These are phyloP conservation scores for Suillus alpinus DNA, from an alignment of 768 basidiomycete genomes.

Conservation along the genomic window DNA sequence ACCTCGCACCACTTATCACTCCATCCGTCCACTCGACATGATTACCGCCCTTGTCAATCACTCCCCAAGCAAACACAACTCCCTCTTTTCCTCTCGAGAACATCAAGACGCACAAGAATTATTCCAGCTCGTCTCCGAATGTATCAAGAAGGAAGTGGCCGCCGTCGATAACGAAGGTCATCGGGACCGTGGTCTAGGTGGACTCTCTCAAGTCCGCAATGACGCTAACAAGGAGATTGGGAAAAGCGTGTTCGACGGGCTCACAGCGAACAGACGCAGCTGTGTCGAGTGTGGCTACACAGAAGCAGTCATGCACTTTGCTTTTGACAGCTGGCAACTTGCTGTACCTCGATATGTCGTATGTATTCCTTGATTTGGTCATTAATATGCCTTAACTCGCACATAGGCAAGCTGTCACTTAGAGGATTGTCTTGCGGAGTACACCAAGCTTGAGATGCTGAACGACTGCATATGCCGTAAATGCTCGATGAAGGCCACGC, in stretches of 20 bases:
- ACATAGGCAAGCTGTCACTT: slow-evolving; percentile 61
- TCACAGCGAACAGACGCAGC: slow-evolving; percentile 86
- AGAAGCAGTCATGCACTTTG: slow-evolving; percentile 90
- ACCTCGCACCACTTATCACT: slow-evolving; percentile 51
- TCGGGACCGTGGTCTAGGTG: slow-evolving; percentile 71
- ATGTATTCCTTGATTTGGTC: slow-evolving; percentile 28
- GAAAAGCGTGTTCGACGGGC: slow-evolving; percentile 82
- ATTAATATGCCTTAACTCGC: slow-evolving; percentile 8
- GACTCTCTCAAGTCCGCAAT: slow-evolving; percentile 33
- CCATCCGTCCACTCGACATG: slow-evolving; percentile 71
- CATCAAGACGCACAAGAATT: slow-evolving; percentile 99
- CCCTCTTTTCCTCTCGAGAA: slow-evolving; percentile 83
- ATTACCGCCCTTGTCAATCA: slow-evolving; percentile 65
- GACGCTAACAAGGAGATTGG: slow-evolving; percentile 37
- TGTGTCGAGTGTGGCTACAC: slow-evolving; percentile 91
- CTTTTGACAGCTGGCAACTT: slow-evolving; percentile 83
- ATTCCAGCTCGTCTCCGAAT: slow-evolving; percentile 91
- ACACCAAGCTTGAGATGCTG: slow-evolving; percentile 84
- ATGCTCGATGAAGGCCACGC: slow-evolving; percentile 83
- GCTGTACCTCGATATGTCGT: slow-evolving; percentile 65
- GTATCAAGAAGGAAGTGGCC: slow-evolving; percentile 79
- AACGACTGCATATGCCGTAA: slow-evolving; percentile 91
- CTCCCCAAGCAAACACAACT: slow-evolving; percentile 50
- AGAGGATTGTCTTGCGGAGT: slow-evolving; percentile 84
- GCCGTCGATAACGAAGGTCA: slow-evolving; percentile 70